Base-by-base conservation (phyloP, 768 basidiomycete genomes). In the Mycena chlorophos region DNA sequence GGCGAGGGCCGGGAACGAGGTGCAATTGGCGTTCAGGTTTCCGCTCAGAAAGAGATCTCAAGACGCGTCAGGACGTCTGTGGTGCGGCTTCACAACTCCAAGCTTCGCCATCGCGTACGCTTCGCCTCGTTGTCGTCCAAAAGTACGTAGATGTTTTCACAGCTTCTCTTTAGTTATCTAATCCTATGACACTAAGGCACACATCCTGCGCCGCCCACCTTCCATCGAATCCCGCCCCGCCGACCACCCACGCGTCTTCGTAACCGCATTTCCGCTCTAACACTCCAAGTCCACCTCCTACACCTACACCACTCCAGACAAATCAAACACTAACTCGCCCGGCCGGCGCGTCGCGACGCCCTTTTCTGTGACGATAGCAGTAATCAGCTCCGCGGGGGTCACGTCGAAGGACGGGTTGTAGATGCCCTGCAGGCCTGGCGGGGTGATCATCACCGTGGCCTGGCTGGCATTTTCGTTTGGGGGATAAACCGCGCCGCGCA, bases 381-480 rank as follows among this genome's bases (percentile, higher is more conserved):
- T 90, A 60, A 98, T 97, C 39, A 98, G 75, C 56, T 90, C 88
- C 2, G 94, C 92, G 0, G 95, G 94, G 0, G 96, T 98, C 16
- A 98, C 94, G 67, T 98, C 96, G 71, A 98, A 98, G 60, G 91
- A 92, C 1, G 96, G 94, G 70, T 97, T 98, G 70, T 94, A 96
- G 37, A 92, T 75, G 27, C 80, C 83, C 42, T 82, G 77, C 26
- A 87, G 67, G 14, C 76, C 78, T 20, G 73, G 68, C 0, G 94
- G 93, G 0, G 94, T 94, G 58, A 94, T 84, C 81, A 93, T 84
- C 13, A 95, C 89, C 40, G 88, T 84, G 0, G 86, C 86, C 63
- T 92, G 88, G 61, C 84, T 74, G 51, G 81, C 77, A 19, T 76
- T 70, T 0, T 79, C 82, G 10, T 73, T 68, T 34, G 74, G 66